Base-by-base conservation (phyloP, 495 filamentous ascomycete genomes). In the Umbilicaria muhlenbergii region DNA sequence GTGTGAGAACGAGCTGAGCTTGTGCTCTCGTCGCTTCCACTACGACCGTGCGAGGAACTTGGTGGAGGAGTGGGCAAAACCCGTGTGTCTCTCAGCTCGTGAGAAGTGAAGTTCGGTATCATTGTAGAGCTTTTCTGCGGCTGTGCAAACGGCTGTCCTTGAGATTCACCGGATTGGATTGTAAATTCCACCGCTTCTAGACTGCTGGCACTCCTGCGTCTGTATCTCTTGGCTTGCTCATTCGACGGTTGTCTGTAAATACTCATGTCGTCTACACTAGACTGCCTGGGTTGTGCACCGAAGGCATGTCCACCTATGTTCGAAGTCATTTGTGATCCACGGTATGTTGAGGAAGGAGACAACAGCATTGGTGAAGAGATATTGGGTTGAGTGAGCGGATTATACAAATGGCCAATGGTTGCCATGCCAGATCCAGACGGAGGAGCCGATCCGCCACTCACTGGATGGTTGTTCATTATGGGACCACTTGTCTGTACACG, bases 191-290 rank as follows among this genome's bases (percentile, higher is more conserved):
- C 58, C 51, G 76, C 74, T 62, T 91, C 85, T 52, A 93, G 71
- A 38, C 74, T 82, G 43, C 83, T 82, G 67, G 87, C 73, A 57
- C 87, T 94, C 43, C 86, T 73, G 53, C 87, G 74, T 48, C 87
- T 69, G 63, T 86, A 83, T 48, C 81, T 73, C 58, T 83, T 83
- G 10, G 80, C 74, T 39, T 77, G 66, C 38, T 89, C 85, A 14
- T 71, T 65, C 14, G 59, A 36, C 12, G 58, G 51, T 32, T 60
- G 64, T 36, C 60, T 64, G 33, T 65, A 55, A 35, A 77, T 49
- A 33, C 61, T 64, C 56, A 70, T 67, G 46, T 79, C 75, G 55
- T 79, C 75, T 43, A 65, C 52, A 41, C 66, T 58, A 28, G 46
- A 55, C 33, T 51, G 45, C 42, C 45, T 52, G 38, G 53, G 34